A percentile compares a stretch with the other conserved stretches of the same genome.
phyloP scores from a whole-genome alignment of 192 early-diverging fungal species.

The Backusella luteola region DNA sequence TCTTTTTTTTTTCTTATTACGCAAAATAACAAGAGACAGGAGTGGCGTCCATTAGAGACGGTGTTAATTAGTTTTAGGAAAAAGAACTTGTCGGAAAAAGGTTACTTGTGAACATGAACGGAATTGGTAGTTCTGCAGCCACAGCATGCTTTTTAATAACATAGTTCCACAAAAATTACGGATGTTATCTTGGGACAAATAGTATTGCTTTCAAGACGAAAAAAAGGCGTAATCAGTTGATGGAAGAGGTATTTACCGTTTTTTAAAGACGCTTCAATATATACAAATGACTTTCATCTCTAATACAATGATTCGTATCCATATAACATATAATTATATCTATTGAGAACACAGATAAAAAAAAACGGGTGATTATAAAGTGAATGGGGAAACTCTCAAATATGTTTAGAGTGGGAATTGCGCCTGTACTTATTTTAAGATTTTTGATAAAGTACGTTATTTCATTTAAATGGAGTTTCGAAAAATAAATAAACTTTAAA shows the following conservation, averaged over 20 bases:
- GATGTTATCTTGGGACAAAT: background rate
- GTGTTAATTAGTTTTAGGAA: background rate
- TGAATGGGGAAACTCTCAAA: background rate
- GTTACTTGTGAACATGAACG: background rate
- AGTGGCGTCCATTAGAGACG: background rate
- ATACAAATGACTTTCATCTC: background rate
- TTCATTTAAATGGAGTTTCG: conserved; percentile 3
- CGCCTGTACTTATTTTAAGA: background rate
- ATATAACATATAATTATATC: background rate
- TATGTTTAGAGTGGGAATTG: background rate
- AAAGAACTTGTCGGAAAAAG: background rate
- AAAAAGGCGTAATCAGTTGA: background rate
- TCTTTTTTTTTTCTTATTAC: background rate
- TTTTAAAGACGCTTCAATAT: background rate
- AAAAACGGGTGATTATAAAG: background rate
- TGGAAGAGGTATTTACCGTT: background rate
- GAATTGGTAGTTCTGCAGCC: background rate
- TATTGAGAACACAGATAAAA: background rate
- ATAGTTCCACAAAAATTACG: background rate
- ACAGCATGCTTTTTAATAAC: background rate
- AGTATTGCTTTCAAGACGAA: background rate
- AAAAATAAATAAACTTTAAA: background rate
- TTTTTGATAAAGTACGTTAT: background rate
- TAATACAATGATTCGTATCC: background rate
- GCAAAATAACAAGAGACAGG: background rate